Evolutionary conservation across 257 asterid genomes (phyloP).

Genomic region (Penstemon barbatus): DNA sequence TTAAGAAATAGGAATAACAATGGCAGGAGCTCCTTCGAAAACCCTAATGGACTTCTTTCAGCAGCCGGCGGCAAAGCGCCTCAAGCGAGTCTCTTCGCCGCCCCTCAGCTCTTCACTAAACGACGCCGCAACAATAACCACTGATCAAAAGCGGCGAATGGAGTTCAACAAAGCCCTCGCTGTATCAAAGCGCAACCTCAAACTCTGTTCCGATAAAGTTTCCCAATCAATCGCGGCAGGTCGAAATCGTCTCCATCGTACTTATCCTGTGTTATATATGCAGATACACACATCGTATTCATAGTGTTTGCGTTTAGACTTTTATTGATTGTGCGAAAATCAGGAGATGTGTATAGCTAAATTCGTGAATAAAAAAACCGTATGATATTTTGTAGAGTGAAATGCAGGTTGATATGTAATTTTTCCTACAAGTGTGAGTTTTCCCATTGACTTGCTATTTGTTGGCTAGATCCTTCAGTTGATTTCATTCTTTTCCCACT

Average conservation of each 20-base stretch:
- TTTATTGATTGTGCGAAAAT: neutral
- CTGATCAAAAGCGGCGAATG: constrained; percentile 67
- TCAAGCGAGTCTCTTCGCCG: constrained; percentile 47
- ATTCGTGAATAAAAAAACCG: neutral
- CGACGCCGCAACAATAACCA: constrained; percentile 34
- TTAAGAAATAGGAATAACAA: constrained; percentile 1
- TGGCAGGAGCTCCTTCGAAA: constrained; percentile 56
- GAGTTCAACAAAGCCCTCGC: constrained; percentile 78
- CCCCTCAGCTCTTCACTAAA: constrained; percentile 32
- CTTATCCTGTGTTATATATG: no score
- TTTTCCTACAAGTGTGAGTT: neutral
- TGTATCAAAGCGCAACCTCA: constrained; percentile 66
- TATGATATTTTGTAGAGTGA: neutral
- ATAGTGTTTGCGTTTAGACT: neutral
- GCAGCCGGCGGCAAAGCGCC: constrained; percentile 82
- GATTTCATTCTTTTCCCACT: neutral
- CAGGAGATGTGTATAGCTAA: neutral
- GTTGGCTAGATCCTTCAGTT: neutral
- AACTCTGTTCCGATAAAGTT: constrained; percentile 57
- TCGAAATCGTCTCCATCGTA: neutral
- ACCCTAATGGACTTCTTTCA: constrained; percentile 71
- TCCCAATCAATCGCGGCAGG: constrained; percentile 52
- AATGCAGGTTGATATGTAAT: neutral
- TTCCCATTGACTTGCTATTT: neutral
- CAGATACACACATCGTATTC: neutral